Conservation (phyloP, 495 filamentous ascomycete species). For the Aspergillus coremiiformis region DNA sequence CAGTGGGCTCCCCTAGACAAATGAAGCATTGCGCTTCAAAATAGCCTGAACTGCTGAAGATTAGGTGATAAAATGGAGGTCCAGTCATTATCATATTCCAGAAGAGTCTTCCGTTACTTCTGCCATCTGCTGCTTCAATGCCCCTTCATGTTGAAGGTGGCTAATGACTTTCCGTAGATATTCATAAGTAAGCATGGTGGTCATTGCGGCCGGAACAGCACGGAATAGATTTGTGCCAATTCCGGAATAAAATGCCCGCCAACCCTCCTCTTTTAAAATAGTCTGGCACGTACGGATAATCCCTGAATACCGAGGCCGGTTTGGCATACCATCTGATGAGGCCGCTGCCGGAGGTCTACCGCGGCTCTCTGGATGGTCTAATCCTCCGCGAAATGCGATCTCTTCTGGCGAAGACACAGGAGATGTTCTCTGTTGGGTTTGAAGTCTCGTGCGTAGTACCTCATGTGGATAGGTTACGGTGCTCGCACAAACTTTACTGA, state of each 20-base stretch:
- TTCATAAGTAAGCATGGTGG: slow-evolving; percentile 97
- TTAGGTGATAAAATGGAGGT: neutral
- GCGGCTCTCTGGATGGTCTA: slow-evolving; percentile 39
- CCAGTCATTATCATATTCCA: slow-evolving; percentile 11
- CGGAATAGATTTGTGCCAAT: slow-evolving; percentile 98
- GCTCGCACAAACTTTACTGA: slow-evolving; percentile 92
- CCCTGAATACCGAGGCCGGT: slow-evolving; percentile 67
- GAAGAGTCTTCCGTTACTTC: slow-evolving; percentile 13
- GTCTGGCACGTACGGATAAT: slow-evolving; percentile 74
- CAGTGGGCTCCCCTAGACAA: neutral
- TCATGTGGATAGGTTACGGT: slow-evolving; percentile 97
- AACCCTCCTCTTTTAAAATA: slow-evolving; percentile 86
- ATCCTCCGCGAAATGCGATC: slow-evolving; percentile 58
- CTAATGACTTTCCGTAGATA: slow-evolving; percentile 58
- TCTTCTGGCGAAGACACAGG: slow-evolving; percentile 42
- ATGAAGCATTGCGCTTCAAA: neutral
- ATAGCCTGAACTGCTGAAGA: neutral
- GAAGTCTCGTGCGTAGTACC: slow-evolving; percentile 81
- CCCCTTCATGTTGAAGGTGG: slow-evolving; percentile 44
- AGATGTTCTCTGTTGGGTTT: slow-evolving; percentile 67
- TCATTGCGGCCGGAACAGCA: slow-evolving; percentile 89
- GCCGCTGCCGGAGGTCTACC: slow-evolving; percentile 39
- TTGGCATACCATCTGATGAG: slow-evolving; percentile 51
- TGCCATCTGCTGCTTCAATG: slow-evolving; percentile 25
- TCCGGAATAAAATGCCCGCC: slow-evolving; percentile 93